phyloP scores from a whole-genome alignment of 2,329 filamentous ascomycete species.

The Aspergillus fijiensis region DNA sequence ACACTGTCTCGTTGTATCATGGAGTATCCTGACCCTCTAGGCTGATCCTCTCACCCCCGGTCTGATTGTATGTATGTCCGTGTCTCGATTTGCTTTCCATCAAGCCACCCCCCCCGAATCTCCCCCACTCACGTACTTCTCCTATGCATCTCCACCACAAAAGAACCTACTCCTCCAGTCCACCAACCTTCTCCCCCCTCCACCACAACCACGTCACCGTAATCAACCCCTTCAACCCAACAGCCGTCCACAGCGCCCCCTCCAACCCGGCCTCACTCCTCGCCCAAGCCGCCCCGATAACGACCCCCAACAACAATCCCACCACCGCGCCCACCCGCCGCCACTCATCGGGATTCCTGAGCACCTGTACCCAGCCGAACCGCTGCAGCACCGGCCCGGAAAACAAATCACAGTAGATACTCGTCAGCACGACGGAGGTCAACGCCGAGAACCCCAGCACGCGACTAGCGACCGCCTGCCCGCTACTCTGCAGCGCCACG shows the following conservation, averaged over 20 bases:
- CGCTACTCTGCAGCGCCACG: slow-evolving; percentile 74
- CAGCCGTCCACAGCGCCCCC: slow-evolving; percentile 61
- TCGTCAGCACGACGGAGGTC: slow-evolving; percentile 77
- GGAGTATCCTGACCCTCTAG: too few relatives aligned
- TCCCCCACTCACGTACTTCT: too few relatives aligned
- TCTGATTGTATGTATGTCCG: too few relatives aligned
- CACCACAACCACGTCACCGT: slow-evolving; percentile 61
- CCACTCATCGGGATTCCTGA: slow-evolving; percentile 53
- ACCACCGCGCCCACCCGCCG: slow-evolving; percentile 52
- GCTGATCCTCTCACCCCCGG: too few relatives aligned
- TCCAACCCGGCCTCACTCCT: slow-evolving; percentile 53
- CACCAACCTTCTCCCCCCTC: slow-evolving; percentile 41
- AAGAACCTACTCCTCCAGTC: neutral
- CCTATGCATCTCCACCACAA: too few relatives aligned
- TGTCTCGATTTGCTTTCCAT: too few relatives aligned
- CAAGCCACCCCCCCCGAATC: too few relatives aligned
- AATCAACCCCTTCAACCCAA: slow-evolving; percentile 56
- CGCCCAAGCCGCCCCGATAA: slow-evolving; percentile 56
- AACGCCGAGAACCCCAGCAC: slow-evolving; percentile 68
- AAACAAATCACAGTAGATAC: slow-evolving; percentile 78
- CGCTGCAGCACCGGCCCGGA: slow-evolving; percentile 57
- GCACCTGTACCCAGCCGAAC: slow-evolving; percentile 25
- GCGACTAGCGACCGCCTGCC: slow-evolving; percentile 73
- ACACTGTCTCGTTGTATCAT: too few relatives aligned
- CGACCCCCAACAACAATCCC: slow-evolving; percentile 54